Evolutionary conservation across 192 early-diverging fungal species (phyloP), one percentile per base, ranked within the genome.

Genomic region (Entomortierella chlamydospora): DNA sequence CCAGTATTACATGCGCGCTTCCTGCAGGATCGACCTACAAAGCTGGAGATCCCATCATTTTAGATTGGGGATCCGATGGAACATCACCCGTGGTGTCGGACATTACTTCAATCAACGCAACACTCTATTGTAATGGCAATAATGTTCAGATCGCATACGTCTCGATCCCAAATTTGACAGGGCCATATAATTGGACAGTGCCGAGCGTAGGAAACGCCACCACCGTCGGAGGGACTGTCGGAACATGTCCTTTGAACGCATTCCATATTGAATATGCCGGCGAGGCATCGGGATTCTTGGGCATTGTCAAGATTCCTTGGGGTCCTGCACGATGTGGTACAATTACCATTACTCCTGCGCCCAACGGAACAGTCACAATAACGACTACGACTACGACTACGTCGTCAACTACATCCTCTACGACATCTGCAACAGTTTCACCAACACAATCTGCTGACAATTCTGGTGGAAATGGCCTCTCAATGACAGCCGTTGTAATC

Each of bases 131-230:
- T 34, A 70, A 79, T 43, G 39, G 20, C 0, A 68, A 64, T 42
- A 72, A 52, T 25, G 37, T n/a, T 43, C 29, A 52, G 33, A 70
- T 79, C 15, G 62, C 57, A 20, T 26, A 64, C 8, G 56, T 70
- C 13, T 31, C 74, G 4, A 70, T 70, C 57, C 66, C 74, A 1
- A 54, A 60, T 30, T 10, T 58, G 23, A 55, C 57, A 25, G 61
- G 62, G 18, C 57, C 76, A 0, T 70, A 57, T 31, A 70, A 64
- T 61, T 79, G 68, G 68, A 66, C 63, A 31, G 63, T 79, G 22
- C 76, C 76, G 1, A 52, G 62, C 3, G 76, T 79, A 0, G 76
- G 76, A 13, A 79, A 79, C 39, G 76, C 76, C 5, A 79, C 76
- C 0, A 66, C 57, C 0, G 52, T 54, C 15, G 76, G 76, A 5